Percentiles rank a stretch among this genome's conserved stretches.
These are phyloP conservation scores for Coniosporium apollinis DNA, from an alignment of 495 filamentous ascomycete species.

Conservation along the genomic window DNA sequence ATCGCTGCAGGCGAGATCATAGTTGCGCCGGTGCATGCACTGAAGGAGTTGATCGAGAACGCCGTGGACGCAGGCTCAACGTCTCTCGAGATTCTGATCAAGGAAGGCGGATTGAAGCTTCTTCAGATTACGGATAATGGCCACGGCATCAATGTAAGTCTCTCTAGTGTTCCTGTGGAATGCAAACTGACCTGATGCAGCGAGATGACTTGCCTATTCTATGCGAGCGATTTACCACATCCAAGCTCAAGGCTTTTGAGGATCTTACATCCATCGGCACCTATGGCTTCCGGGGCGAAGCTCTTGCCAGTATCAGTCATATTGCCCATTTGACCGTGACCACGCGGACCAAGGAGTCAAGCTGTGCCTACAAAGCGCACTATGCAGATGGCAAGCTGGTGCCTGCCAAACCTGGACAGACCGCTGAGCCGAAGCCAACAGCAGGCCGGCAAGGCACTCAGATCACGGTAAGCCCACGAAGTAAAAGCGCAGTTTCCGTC, in stretches of 20 bases:
- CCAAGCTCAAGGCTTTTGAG: conserved; percentile 89
- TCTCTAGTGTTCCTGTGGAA: background rate
- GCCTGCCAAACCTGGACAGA: conserved; percentile 84
- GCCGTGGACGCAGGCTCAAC: conserved; percentile 93
- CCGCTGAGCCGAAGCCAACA: conserved; percentile 68
- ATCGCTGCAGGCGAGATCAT: conserved; percentile 99
- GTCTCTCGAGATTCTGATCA: conserved; percentile 76
- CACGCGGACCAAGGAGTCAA: conserved; percentile 79
- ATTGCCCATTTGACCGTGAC: conserved; percentile 93
- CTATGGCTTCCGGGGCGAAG: conserved; percentile 95
- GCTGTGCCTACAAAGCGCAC: conserved; percentile 75
- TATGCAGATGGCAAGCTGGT: conserved; percentile 74
- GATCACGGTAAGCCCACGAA: conserved; percentile 48
- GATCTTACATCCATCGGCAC: conserved; percentile 83
- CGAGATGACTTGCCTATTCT: conserved; percentile 78
- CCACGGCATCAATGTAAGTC: conserved; percentile 75
- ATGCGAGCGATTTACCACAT: conserved; percentile 94
- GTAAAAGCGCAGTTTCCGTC: background rate
- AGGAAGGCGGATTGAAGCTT: conserved; percentile 92
- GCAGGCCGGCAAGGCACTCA: conserved; percentile 92
- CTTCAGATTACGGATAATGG: conserved; percentile 98
- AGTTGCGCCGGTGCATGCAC: conserved; percentile 86
- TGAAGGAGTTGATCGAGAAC: conserved; percentile 97
- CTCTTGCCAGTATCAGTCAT: conserved; percentile 94
- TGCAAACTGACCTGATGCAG: conserved; percentile 5